Evolutionary conservation across 169 alveolate genomes (phyloP).

Genomic region (Cryptosporidium xiaoi): DNA sequence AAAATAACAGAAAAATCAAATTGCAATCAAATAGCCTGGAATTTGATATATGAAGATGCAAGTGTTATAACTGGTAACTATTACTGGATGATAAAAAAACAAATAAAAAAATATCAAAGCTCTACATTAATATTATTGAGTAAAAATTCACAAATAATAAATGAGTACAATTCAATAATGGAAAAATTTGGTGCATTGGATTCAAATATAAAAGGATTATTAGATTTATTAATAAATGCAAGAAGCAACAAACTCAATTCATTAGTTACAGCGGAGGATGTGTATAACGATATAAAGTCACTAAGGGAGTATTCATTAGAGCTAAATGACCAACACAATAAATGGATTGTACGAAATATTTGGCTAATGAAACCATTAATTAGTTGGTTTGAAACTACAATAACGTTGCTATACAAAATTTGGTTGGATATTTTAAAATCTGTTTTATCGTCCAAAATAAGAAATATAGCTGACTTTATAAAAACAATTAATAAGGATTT

Average conservation of each 20-base stretch:
- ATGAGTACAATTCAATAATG: slow-evolving; percentile 8
- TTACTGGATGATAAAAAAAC: slow-evolving; percentile 10
- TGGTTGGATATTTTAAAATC: slow-evolving; percentile 22
- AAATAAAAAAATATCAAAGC: slow-evolving; percentile 10
- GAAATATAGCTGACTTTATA: slow-evolving; percentile 29
- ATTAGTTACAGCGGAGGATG: slow-evolving; percentile 33
- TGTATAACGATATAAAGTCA: slow-evolving; percentile 21
- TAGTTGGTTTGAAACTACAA: slow-evolving; percentile 33
- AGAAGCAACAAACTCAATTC: slow-evolving; percentile 21
- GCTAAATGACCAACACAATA: neutral
- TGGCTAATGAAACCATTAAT: neutral
- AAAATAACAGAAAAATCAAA: neutral
- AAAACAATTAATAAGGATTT: neutral
- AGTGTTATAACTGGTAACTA: neutral
- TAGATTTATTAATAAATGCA: slow-evolving; percentile 13
- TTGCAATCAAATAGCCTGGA: slow-evolving; percentile 64
- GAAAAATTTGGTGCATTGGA: neutral
- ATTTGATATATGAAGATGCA: neutral
- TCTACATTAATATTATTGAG: slow-evolving; percentile 2
- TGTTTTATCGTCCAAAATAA: slow-evolving; percentile 9
- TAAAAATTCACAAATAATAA: neutral
- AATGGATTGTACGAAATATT: slow-evolving; percentile 40
- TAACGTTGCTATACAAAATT: slow-evolving; percentile 1
- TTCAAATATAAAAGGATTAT: slow-evolving; percentile 25
- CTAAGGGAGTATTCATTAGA: neutral